Evolutionary conservation across 345 rosid species (phyloP).

Genomic region (Hibiscus tridactylites): DNA sequence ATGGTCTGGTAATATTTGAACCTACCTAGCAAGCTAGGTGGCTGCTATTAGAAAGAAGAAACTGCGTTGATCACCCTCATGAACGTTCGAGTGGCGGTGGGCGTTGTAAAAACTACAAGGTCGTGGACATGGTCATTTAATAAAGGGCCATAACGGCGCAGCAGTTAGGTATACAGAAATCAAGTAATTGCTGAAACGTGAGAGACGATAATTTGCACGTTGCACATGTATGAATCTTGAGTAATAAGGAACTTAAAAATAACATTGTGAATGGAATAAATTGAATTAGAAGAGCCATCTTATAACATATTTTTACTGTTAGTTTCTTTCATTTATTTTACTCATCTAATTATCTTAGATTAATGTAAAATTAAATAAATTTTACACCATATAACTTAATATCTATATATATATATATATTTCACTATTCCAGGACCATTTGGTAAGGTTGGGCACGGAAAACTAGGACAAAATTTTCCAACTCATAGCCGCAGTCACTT

Average conservation of each 20-base stretch:
- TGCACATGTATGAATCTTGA: too few relatives aligned
- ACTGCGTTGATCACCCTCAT: neutral
- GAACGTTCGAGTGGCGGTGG: neutral
- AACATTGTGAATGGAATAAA: too few relatives aligned
- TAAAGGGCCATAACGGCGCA: neutral
- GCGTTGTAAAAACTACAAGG: neutral
- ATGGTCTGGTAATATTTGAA: neutral
- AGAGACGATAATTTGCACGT: neutral
- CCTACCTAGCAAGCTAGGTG: neutral
- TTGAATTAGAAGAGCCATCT: too few relatives aligned
- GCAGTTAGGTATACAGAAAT: neutral
- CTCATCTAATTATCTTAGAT: too few relatives aligned
- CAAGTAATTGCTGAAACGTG: neutral
- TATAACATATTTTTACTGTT: too few relatives aligned
- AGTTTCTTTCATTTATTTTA: too few relatives aligned
- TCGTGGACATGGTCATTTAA: neutral
- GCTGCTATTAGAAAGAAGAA: neutral
- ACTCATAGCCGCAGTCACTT: constrained; percentile 12
- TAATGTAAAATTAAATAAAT: too few relatives aligned
- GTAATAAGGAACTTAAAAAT: too few relatives aligned
- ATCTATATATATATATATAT: too few relatives aligned
- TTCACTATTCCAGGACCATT: too few relatives aligned
- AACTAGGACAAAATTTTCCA: neutral
- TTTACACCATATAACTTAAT: too few relatives aligned
- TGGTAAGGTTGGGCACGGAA: constrained; percentile 20